Percentiles rank a stretch among this genome's conserved stretches.
Conservation (phyloP, 306 rosid genomes). For the Quercus alba region DNA sequence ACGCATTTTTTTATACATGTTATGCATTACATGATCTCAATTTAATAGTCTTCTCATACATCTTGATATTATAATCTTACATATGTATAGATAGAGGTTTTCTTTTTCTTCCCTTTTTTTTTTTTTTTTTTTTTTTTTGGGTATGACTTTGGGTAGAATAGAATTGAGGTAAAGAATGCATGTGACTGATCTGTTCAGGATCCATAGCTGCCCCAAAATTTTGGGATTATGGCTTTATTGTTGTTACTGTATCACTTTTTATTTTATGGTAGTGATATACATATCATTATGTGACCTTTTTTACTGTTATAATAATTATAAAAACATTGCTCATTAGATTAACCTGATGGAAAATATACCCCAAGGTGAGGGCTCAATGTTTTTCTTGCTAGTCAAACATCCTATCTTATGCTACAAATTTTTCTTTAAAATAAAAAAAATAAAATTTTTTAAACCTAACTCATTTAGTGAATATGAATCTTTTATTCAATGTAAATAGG, state of each 20-base stretch:
- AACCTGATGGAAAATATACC: neutral
- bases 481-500: neutral
- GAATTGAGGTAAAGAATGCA: too few species aligned
- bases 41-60: neutral
- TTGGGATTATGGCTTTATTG: neutral
- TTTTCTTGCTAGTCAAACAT: neutral
- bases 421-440: neutral
- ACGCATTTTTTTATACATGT: constrained; percentile 10
- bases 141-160: neutral
- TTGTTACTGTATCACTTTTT: too few species aligned
- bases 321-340: neutral
- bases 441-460: neutral
- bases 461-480: constrained; percentile 5
- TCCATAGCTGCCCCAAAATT: neutral
- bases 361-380: neutral
- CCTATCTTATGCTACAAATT: neutral
- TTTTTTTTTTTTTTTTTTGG: too few species aligned
- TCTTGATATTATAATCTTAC: neutral
- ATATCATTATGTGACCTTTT: neutral
- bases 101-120: neutral
- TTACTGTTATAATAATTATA: neutral
- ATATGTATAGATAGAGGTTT: neutral
- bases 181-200: too few species aligned
- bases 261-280: too few species aligned
- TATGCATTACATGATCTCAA: neutral